These are phyloP conservation scores for Hypoxylon lenormandii DNA, from an alignment of 495 filamentous ascomycete species.

Conservation along the genomic window DNA sequence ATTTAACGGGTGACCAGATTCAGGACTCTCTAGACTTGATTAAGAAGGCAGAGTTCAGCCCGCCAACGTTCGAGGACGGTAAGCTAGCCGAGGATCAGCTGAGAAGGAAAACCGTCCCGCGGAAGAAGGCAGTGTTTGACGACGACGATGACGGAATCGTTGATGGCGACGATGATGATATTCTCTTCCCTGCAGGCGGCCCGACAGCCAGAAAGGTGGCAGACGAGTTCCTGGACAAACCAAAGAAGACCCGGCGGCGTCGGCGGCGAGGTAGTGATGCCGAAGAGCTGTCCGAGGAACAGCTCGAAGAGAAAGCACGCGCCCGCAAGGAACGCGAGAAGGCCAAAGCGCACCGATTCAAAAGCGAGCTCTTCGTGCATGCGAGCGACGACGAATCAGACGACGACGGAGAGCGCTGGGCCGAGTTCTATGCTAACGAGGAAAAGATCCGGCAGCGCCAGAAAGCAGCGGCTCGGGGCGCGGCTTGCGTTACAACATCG, in stretches of 20 bases:
- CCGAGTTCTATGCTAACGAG: conserved; percentile 72
- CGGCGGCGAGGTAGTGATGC: conserved; percentile 60
- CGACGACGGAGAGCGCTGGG: conserved; percentile 71
- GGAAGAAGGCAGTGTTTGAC: conserved; percentile 67
- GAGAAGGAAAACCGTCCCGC: conserved; percentile 70
- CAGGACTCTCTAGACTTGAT: conserved; percentile 71
- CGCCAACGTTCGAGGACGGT: conserved; percentile 76
- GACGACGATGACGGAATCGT: conserved; percentile 70
- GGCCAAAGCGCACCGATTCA: conserved; percentile 78
- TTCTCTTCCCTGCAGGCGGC: conserved; percentile 74
- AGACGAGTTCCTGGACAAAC: conserved; percentile 60
- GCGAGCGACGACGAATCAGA: conserved; percentile 84
- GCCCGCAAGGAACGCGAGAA: conserved; percentile 68
- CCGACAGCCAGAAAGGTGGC: conserved; percentile 67
- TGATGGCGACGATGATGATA: conserved; percentile 67
- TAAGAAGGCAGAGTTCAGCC: conserved; percentile 76
- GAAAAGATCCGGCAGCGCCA: conserved; percentile 63
- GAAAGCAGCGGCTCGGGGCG: conserved; percentile 41
- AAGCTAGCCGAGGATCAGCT: conserved; percentile 79
- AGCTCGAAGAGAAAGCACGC: conserved; percentile 59
- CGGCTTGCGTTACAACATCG: conserved; percentile 32
- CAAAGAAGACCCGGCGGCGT: conserved; percentile 58
- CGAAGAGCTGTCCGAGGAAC: conserved; percentile 60
- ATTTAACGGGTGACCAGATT: conserved; percentile 70
- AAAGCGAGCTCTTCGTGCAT: conserved; percentile 82